These are phyloP conservation scores for Candolleomyces aberdarensis DNA, from an alignment of 768 basidiomycete species.

Conservation along the genomic window DNA sequence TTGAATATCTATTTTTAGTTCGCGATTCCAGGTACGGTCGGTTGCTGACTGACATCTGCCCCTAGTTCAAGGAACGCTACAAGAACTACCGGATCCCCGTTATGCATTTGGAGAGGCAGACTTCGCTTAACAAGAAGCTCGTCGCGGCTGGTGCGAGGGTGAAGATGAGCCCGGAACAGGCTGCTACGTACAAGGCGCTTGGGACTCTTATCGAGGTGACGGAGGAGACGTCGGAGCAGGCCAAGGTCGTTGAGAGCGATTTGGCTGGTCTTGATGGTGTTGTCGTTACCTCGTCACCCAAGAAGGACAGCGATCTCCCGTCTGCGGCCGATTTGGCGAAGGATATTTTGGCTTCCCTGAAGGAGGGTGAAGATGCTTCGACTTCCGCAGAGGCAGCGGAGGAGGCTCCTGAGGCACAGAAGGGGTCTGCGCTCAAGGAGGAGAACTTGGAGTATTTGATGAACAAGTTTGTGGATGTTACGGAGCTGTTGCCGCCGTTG, in stretches of 20 bases:
- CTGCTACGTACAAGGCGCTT: constrained; percentile 27
- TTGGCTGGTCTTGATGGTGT: not conserved
- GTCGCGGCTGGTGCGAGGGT: constrained; percentile 43
- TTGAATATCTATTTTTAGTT: constrained; percentile 3
- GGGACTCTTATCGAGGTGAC: constrained; percentile 34
- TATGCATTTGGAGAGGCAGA: constrained; percentile 33
- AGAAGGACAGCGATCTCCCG: constrained; percentile 9
- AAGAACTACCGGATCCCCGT: constrained; percentile 67
- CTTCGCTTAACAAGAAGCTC: constrained; percentile 36
- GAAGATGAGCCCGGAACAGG: constrained; percentile 38
- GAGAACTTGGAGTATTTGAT: constrained; percentile 17
- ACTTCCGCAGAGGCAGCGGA: constrained; percentile 4
- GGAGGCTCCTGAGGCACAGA: not conserved
- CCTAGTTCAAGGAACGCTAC: constrained; percentile 75
- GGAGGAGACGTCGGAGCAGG: constrained; percentile 22
- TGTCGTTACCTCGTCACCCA: not conserved
- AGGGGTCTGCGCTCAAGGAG: constrained; percentile 3
- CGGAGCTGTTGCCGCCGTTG: constrained; percentile 73
- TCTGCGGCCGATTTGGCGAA: constrained; percentile 15
- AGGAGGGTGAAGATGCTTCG: constrained; percentile 12
- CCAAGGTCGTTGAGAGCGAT: constrained; percentile 1
- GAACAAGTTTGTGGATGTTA: constrained; percentile 71
- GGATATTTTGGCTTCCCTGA: constrained; percentile 4
- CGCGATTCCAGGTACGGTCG: not conserved
- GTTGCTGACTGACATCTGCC: not conserved